Base-by-base conservation (phyloP, 176 grass and related monocot species). In the Panicum miliaceum region DNA sequence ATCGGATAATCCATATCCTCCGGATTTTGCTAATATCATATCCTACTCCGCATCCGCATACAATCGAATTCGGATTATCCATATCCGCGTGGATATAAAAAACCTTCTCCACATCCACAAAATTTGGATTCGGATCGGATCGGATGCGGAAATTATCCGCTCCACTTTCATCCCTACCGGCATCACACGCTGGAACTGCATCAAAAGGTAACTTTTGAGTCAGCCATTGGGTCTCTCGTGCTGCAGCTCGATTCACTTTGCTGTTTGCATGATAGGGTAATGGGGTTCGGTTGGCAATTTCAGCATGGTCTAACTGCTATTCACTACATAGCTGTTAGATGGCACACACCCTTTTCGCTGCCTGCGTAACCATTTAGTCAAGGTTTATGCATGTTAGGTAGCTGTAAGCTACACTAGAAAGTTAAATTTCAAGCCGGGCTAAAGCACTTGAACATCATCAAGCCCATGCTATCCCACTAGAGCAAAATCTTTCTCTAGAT, bases 171-270 rank as follows among this genome's bases (percentile, higher is more conserved):
- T n/a, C n/a, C n/a, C n/a, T n/a, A 81, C 73, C 78, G 36, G 36
- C 57, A 73, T 73, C 84, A 11, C 84, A 73, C 38, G 65, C 73
- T 72, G 66, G 36, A 78, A 64, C 26, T 47, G 59, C 78, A 56
- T 57, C 76, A 57, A 87, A 75, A 80, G 81, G 32, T 12, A 50
- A 26, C 87, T 84, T 89, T 84, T 40, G 81, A 77, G 53, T 71
- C 64, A 73, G 65, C 12, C 35, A 46, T 46, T 43, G 15, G 26
- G 29, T 38, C 22, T 65, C 58, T 54, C 15, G 9, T 74, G 82
- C 71, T 45, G 78, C 35, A 47, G 81, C 64, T 64, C 13, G 18
- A 8, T 61, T 80, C 62, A 38, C 62, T 77, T 71, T 46, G 78
- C 20, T 81, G 71, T 70, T 43, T 19, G n/a, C 77, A 63, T 71